These are phyloP conservation scores for Lunularia cruciata DNA, from an alignment of 225 moss, liverwort and hornwort genomes.

Conservation along the genomic window DNA sequence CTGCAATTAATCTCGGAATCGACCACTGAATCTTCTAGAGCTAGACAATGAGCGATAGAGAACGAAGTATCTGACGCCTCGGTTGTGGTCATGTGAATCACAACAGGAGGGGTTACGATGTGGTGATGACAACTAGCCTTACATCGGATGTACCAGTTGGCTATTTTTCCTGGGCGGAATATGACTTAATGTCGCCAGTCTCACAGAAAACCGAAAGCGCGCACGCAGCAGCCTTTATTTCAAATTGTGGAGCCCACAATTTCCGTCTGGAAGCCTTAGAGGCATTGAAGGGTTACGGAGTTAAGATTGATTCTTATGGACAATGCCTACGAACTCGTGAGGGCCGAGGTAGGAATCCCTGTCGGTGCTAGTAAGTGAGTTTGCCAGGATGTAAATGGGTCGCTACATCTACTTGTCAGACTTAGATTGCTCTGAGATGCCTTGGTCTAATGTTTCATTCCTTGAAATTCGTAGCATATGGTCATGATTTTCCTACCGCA, in stretches of 20 bases:
- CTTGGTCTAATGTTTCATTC: no score
- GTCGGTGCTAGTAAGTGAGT: no score
- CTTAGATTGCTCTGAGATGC: no score
- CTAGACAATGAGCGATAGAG: no score
- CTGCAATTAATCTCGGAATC: no score
- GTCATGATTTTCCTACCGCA: no score
- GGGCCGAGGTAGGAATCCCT: conserved; percentile 63
- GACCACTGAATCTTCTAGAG: no score
- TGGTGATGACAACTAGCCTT: conserved; percentile 97
- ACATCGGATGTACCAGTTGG: conserved; percentile 96
- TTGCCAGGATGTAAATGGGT: no score
- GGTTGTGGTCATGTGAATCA: no score
- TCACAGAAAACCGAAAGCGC: conserved; percentile 50
- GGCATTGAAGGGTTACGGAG: conserved; percentile 49
- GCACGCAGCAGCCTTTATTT: conserved; percentile 89
- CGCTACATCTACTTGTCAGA: no score
- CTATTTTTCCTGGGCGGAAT: conserved; percentile 96
- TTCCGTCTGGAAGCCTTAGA: conserved; percentile 73
- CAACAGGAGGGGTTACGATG: conserved; percentile 55
- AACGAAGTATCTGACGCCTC: no score
- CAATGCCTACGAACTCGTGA: conserved; percentile 66
- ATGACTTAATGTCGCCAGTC: conserved; percentile 75
- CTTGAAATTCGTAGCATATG: no score
- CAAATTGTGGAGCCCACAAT: conserved; percentile 91
- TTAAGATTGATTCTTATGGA: conserved; percentile 79